Evolutionary conservation across 345 rosid genomes (phyloP), one percentile per base, ranked within the genome.

Genomic region (Brassica juncea): DNA sequence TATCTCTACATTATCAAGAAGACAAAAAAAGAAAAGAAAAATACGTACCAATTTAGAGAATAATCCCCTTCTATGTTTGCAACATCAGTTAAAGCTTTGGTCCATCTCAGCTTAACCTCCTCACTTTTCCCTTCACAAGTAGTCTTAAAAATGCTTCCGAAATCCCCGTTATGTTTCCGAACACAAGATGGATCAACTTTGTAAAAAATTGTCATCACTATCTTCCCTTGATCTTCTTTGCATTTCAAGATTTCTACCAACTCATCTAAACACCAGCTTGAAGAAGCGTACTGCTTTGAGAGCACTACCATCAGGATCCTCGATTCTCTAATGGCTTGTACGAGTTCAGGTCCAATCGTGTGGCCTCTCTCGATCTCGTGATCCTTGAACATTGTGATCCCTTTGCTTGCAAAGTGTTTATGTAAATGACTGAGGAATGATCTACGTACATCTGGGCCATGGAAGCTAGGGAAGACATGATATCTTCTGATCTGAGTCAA

Each of bases 401-500:
- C 63, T 58, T 58, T 58, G 63, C 63, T 58, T 58, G 31, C 63
- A 59, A 59, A 59, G 31, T 59, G 63, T 23, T 59, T 59, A 59
- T 59, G 31, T 59, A 59, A 59, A 59, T 59, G 63, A 59, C 63
- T 59, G 7, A 59, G 63, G 63, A 59, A 59, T 59, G 63, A 59
- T 64, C 44, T 21, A n/a, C 78, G 78, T 0, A 74, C 71, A 23
- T 74, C 71, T 65, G n/a, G 25, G 1, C 65, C 78, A 5, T 54
- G 70, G 55, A 74, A 73, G 19, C 58, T 73, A 4, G 77, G 3
- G 34, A 73, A 63, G 21, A 73, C 77, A 47, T 44, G 8, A 52
- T 52, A 66, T 74, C 25, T 66, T 16, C 34, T 32, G 1, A 6
- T 5, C 2, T 0, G 7, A 54, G 32, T 8, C 2, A 11, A 49